phyloP scores from a whole-genome alignment of 2,329 filamentous ascomycete species.

The Fusarium mexicanum region DNA sequence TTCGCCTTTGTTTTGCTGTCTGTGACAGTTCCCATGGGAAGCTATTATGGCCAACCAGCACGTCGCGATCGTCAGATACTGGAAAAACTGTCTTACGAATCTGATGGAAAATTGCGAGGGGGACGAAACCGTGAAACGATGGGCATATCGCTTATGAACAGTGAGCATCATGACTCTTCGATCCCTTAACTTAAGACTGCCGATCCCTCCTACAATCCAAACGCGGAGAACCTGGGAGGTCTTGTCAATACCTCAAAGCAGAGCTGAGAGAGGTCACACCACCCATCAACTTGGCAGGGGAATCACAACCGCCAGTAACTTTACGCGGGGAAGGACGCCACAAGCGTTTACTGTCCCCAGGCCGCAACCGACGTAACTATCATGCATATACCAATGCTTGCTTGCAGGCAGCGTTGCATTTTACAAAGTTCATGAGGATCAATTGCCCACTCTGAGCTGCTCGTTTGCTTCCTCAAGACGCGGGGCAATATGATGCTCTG shows the following conservation, averaged over 20 bases:
- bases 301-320: constrained; percentile 28
- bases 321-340: constrained; percentile 28
- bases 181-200: background rate
- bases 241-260: constrained; percentile 15
- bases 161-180: constrained; percentile 30
- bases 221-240: constrained; percentile 16
- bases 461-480: background rate
- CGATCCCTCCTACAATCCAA: constrained; percentile 21
- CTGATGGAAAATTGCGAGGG: background rate
- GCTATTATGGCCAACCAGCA: constrained; percentile 17
- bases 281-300: constrained; percentile 35
- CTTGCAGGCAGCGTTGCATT: constrained; percentile 20
- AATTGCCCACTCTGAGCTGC: background rate
- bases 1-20: constrained; percentile 6
- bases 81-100: background rate
- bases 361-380: constrained; percentile 8
- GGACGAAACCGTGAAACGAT: background rate
- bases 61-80: constrained; percentile 23
- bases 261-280: constrained; percentile 29
- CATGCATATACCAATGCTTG: constrained; percentile 20
- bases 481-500: background rate
- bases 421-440: background rate
- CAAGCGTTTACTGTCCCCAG: constrained; percentile 9
- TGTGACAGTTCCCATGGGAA: background rate
- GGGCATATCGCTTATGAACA: constrained; percentile 7